phyloP scores from a whole-genome alignment of 2,329 filamentous ascomycete genomes.

The Calonectria henricotiae region DNA sequence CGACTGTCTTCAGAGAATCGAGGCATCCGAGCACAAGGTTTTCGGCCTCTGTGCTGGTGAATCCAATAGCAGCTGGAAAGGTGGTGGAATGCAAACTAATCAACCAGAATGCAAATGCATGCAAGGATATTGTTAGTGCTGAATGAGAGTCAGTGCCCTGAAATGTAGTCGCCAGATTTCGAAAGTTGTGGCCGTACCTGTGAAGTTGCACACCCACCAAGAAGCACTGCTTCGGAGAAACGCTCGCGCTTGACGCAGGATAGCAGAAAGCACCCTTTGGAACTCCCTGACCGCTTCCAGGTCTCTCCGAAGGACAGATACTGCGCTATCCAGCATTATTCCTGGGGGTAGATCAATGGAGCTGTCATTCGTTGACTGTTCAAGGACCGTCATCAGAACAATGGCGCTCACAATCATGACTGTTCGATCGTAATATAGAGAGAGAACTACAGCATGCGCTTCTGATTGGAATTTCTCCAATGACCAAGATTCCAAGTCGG shows the following conservation, averaged over 20 bases:
- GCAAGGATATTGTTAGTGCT: constrained; percentile 53
- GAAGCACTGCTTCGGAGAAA: constrained; percentile 51
- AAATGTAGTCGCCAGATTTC: not conserved
- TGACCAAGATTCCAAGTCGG: constrained; percentile 23
- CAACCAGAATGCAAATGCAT: constrained; percentile 53
- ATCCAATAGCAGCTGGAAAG: constrained; percentile 30
- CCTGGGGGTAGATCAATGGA: constrained; percentile 23
- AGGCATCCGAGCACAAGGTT: constrained; percentile 34
- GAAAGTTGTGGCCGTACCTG: constrained; percentile 39
- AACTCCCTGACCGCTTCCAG: constrained; percentile 44
- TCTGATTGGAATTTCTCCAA: constrained; percentile 30
- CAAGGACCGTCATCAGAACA: constrained; percentile 42
- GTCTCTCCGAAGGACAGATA: constrained; percentile 47
- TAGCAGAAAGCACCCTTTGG: constrained; percentile 41
- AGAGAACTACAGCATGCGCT: constrained; percentile 28
- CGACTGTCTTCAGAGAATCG: constrained; percentile 42
- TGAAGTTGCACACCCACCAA: constrained; percentile 57
- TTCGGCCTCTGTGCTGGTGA: constrained; percentile 39
- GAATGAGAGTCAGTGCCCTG: not conserved
- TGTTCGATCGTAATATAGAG: constrained; percentile 31
- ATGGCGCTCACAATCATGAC: constrained; percentile 31
- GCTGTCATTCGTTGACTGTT: constrained; percentile 36
- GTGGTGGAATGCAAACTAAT: constrained; percentile 38
- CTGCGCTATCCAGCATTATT: constrained; percentile 40
- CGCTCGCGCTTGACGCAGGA: constrained; percentile 40